phyloP scores from a whole-genome alignment of 2,329 filamentous ascomycete genomes.

The Rutstroemia sydowiana region DNA sequence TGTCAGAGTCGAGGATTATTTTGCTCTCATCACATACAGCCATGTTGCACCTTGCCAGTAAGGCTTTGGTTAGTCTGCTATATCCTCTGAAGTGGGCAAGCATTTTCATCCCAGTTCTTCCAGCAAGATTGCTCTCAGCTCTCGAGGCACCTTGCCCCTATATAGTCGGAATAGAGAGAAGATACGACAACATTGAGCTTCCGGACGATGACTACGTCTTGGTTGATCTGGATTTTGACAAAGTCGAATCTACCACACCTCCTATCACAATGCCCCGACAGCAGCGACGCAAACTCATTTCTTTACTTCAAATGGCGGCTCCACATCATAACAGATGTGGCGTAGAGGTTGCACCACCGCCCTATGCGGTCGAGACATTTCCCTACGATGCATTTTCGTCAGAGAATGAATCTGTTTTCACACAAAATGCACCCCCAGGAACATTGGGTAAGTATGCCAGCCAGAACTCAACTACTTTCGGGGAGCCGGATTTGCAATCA shows the following conservation, averaged over 20 bases:
- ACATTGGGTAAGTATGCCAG: slow-evolving; percentile 80
- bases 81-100: slow-evolving; percentile 92
- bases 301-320: slow-evolving; percentile 80
- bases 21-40: slow-evolving; percentile 91
- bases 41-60: slow-evolving; percentile 89
- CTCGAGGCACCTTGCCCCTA: slow-evolving; percentile 94
- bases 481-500: slow-evolving; percentile 43
- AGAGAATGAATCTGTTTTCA: slow-evolving; percentile 77
- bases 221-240: slow-evolving; percentile 86
- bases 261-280: slow-evolving; percentile 79
- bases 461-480: slow-evolving; percentile 84
- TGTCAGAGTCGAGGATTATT: slow-evolving; percentile 92
- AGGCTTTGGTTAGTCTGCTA: slow-evolving; percentile 75
- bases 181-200: slow-evolving; percentile 78
- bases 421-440: slow-evolving; percentile 59
- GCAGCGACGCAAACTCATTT: slow-evolving; percentile 80
- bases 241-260: slow-evolving; percentile 74
- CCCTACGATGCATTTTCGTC: slow-evolving; percentile 85
- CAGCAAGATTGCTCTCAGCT: slow-evolving; percentile 78
- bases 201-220: slow-evolving; percentile 94
- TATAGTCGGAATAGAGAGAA: slow-evolving; percentile 89
- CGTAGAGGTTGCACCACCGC: slow-evolving; percentile 79
- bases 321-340: slow-evolving; percentile 84
- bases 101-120: slow-evolving; percentile 87
- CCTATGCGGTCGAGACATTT: slow-evolving; percentile 88